Percentiles rank a stretch among this genome's conserved stretches.
phyloP scores from a whole-genome alignment of 495 filamentous ascomycete genomes.

The Aspergillus steynii region DNA sequence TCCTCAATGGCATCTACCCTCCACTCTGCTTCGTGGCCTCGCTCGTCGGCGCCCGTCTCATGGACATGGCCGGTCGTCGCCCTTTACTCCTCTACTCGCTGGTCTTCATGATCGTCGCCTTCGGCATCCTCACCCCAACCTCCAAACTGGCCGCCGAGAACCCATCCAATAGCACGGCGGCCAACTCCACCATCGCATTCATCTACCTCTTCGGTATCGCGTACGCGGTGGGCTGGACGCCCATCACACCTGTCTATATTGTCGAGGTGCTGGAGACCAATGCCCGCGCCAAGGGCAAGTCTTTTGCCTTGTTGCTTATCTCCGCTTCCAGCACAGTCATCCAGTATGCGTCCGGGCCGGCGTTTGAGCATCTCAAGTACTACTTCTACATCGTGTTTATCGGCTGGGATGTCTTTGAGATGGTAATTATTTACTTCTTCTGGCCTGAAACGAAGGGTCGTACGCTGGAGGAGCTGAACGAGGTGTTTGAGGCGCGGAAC shows the following conservation, averaged over 20 bases:
- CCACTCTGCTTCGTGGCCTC: conserved; percentile 63
- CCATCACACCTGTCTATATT: conserved; percentile 65
- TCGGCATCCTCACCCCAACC: conserved; percentile 54
- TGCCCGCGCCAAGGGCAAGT: conserved; percentile 65
- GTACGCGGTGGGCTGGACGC: conserved; percentile 64
- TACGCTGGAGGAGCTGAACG: conserved; percentile 66
- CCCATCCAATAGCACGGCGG: conserved; percentile 40
- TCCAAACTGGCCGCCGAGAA: conserved; percentile 36
- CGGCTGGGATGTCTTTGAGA: conserved; percentile 56
- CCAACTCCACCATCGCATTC: conserved; percentile 57
- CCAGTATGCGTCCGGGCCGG: conserved; percentile 55
- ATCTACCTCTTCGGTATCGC: conserved; percentile 66
- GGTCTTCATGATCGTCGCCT: conserved; percentile 52
- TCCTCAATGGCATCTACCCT: conserved; percentile 60
- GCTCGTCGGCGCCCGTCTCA: conserved; percentile 60
- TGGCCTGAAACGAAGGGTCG: conserved; percentile 65
- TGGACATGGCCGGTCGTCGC: conserved; percentile 54
- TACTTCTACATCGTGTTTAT: conserved; percentile 69
- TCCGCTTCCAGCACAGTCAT: conserved; percentile 49
- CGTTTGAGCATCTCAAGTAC: conserved; percentile 63
- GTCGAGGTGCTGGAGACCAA: conserved; percentile 59
- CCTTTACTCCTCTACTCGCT: conserved; percentile 53
- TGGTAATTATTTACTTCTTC: conserved; percentile 59
- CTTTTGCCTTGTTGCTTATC: conserved; percentile 46
- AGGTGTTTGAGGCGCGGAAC: conserved; percentile 60